These are phyloP conservation scores for Suhomyces sp. DNA, from an alignment of 805 yeast genomes.

Conservation along the genomic window DNA sequence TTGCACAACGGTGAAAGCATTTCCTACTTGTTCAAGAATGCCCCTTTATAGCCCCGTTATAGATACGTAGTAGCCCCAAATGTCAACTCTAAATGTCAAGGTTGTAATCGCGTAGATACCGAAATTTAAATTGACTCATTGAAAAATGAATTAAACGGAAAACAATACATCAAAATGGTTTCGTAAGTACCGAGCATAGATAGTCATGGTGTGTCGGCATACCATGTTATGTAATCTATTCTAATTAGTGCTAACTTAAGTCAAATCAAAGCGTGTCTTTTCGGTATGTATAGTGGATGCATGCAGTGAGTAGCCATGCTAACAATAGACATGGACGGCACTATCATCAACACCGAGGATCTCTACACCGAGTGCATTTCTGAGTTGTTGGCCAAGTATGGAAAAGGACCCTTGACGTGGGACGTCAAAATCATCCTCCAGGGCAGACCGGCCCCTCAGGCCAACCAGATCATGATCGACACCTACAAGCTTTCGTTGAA, in stretches of 20 bases:
- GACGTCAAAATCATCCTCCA: conserved; percentile 82
- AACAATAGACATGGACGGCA: conserved; percentile 84
- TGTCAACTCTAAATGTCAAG: background rate
- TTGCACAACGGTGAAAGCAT: conserved; percentile 86
- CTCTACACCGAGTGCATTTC: conserved; percentile 79
- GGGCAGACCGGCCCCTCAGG: conserved; percentile 85
- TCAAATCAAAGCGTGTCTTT: conserved; percentile 62
- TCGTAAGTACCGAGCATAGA: background rate
- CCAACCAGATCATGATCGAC: conserved; percentile 62
- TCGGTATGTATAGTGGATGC: conserved; percentile 46
- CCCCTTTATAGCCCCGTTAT: conserved; percentile 52
- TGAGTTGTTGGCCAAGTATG: conserved; percentile 60
- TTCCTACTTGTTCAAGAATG: conserved; percentile 71
- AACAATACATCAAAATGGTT: background rate
- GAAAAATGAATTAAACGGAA: background rate
- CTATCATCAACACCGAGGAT: conserved; percentile 87
- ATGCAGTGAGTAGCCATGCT: conserved; percentile 6
- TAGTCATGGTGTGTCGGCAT: background rate
- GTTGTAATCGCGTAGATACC: background rate
- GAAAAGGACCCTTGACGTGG: conserved; percentile 85
- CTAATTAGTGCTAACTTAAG: background rate
- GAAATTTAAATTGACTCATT: background rate
- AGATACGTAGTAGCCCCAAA: background rate
- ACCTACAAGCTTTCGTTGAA: conserved; percentile 64
- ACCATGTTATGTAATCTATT: background rate